These are phyloP conservation scores for Pyrenophora teres DNA, from an alignment of 2,329 filamentous ascomycete genomes.

Conservation along the genomic window DNA sequence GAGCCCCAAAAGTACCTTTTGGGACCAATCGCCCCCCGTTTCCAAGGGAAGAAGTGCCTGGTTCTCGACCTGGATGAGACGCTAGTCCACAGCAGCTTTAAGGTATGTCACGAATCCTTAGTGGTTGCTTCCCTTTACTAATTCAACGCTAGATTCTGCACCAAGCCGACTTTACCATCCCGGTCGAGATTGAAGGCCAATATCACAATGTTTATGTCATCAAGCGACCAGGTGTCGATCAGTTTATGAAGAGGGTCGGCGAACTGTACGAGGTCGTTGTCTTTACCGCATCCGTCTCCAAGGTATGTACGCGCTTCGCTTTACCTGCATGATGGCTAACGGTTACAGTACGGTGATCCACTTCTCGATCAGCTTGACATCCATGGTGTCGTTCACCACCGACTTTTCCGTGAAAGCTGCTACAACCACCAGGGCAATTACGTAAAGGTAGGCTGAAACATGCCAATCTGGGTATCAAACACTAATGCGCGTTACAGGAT, in stretches of 20 bases:
- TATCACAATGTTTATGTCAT: constrained; percentile 99
- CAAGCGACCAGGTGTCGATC: constrained; percentile 96
- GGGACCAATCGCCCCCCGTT: constrained; percentile 77
- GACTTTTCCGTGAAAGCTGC: constrained; percentile 96
- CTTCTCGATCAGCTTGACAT: constrained; percentile 96
- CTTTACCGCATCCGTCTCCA: constrained; percentile 97
- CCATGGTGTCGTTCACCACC: constrained; percentile 93
- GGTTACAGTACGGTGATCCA: constrained; percentile 83
- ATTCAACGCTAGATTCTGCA: constrained; percentile 76
- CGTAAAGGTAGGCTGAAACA: constrained; percentile 68
- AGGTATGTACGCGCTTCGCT: constrained; percentile 60
- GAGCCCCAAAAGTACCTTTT: constrained; percentile 71
- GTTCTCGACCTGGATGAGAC: constrained; percentile 97
- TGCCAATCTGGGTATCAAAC: not conserved
- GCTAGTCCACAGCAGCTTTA: constrained; percentile 97
- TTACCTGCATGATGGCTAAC: constrained; percentile 17
- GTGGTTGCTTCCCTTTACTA: constrained; percentile 8
- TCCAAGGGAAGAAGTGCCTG: constrained; percentile 88
- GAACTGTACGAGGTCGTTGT: constrained; percentile 98
- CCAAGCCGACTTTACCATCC: constrained; percentile 98
- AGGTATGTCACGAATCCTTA: constrained; percentile 61
- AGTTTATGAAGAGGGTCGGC: constrained; percentile 98
- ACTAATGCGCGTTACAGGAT: constrained; percentile 58
- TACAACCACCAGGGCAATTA: constrained; percentile 99
- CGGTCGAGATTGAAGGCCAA: constrained; percentile 97